phyloP scores from a whole-genome alignment of 345 rosid species.

The Brassica juncea region DNA sequence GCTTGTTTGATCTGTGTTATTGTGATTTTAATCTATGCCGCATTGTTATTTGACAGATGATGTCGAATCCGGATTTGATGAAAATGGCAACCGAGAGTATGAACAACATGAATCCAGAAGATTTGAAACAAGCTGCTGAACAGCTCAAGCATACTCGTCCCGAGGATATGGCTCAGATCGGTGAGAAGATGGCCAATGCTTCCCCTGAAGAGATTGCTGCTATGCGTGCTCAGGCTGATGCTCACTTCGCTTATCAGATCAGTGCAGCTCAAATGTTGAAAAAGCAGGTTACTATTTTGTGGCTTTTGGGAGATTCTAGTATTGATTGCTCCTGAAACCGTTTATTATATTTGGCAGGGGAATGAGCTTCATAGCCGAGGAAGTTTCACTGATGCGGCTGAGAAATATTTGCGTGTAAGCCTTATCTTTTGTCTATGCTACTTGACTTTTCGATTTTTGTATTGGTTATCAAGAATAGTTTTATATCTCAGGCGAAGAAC shows the following conservation, averaged over 20 bases:
- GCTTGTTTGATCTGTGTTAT: neutral
- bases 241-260: conserved; percentile 66
- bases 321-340: neutral
- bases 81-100: conserved; percentile 90
- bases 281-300: conserved; percentile 54
- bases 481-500: conserved; percentile 68
- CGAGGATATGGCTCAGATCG: conserved; percentile 83
- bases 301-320: neutral
- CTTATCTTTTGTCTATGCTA: conserved; percentile 23
- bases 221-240: conserved; percentile 74
- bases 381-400: conserved; percentile 60
- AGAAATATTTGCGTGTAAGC: conserved; percentile 85
- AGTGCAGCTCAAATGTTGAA: conserved; percentile 85
- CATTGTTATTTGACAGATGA: conserved; percentile 58
- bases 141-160: conserved; percentile 80
- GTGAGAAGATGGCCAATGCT: conserved; percentile 84
- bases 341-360: conserved; percentile 54
- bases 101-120: conserved; percentile 90
- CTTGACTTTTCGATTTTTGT: conserved; percentile 3
- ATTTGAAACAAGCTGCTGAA: conserved; percentile 82
- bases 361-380: conserved; percentile 87
- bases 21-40: neutral
- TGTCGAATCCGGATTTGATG: conserved; percentile 94
- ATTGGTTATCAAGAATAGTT: neutral
- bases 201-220: conserved; percentile 83